These are phyloP conservation scores for Fagus crenata DNA, from an alignment of 306 rosid genomes.

Conservation along the genomic window DNA sequence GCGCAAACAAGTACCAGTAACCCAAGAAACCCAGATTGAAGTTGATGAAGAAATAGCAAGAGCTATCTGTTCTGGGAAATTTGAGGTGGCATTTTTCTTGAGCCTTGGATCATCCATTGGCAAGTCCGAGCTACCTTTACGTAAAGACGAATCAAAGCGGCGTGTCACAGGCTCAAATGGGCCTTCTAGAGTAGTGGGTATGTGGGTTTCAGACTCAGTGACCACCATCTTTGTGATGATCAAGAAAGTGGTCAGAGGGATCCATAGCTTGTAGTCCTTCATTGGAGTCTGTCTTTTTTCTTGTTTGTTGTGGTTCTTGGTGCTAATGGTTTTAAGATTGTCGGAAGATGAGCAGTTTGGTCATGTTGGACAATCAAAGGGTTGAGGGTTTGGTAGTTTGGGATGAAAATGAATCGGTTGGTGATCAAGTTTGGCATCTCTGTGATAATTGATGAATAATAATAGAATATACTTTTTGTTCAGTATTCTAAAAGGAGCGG, in stretches of 20 bases:
- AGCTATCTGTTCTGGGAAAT: constrained; percentile 83
- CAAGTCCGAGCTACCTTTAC: constrained; percentile 80
- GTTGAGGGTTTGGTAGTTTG: not conserved
- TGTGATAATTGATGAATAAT: not conserved
- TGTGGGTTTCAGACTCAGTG: constrained; percentile 30
- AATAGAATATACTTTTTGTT: not conserved
- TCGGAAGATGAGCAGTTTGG: not conserved
- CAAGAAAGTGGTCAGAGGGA: constrained; percentile 31
- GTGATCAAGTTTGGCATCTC: not conserved
- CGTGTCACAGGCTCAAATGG: constrained; percentile 74
- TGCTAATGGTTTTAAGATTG: not conserved
- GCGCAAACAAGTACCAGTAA: constrained; percentile 59
- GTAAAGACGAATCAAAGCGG: constrained; percentile 60
- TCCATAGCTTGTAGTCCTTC: constrained; percentile 36
- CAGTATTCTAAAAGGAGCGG: not conserved
- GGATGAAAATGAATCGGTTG: not conserved
- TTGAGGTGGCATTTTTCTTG: constrained; percentile 60
- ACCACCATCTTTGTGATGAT: constrained; percentile 30
- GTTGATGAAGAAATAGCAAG: constrained; percentile 77
- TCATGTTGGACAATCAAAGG: not conserved
- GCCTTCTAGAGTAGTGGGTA: constrained; percentile 81
- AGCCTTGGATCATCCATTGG: constrained; percentile 88
- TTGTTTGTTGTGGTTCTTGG: not conserved
- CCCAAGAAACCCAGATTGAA: constrained; percentile 92
- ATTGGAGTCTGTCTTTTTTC: constrained; percentile 25